Base-by-base conservation (phyloP, 371 early-diverging fungal genomes). In the Rhizopus stolonifer region DNA sequence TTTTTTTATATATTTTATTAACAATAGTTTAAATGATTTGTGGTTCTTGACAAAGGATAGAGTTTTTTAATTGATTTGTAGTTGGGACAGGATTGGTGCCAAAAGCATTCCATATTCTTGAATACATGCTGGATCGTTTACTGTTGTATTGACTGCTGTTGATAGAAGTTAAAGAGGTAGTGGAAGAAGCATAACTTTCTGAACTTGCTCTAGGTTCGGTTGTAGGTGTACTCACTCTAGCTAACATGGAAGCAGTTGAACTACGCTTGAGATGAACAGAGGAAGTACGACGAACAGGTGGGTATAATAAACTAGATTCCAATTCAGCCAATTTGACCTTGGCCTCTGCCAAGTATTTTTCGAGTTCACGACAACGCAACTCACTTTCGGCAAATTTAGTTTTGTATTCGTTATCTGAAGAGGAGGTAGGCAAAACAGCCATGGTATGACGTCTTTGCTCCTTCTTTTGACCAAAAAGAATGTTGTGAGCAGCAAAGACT, bases 41-140 rank as follows among this genome's bases (percentile, higher is more conserved):
- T 25, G 56, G 65, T 19, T 60, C 58, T 46, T 61, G 49, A 59
- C 60, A 59, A 25, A 59, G 50, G 23, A 58, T 48, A 32, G 31
- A 42, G 44, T 43, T 54, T 32, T 43, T 54, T 17, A 52, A 54
- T 10, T 11, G 15, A 15, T n/a, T 42, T 9, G 42, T 18, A 7
- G 26, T 14, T 31, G 22, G 26, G 26, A 11, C 18, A 40, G 50
- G 48, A 4, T 46, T 51, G 17, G 46, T 45, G 3, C 64, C 60
- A 59, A 70, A 70, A 0, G 66, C 61, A 34, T 58, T 69, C 69
- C 74, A 77, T 25, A 77, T 60, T 19, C 71, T 66, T 13, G 73
- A 62, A 50, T 77, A 77, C 65, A 77, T 58, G 38, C 77, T 77
- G 1, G 77, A 67, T 21, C 77, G 60, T 38, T 77, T 77, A 59